These are phyloP conservation scores for Dryadomyces quercus-mongolicae DNA, from an alignment of 2,329 filamentous ascomycete species.

Conservation along the genomic window DNA sequence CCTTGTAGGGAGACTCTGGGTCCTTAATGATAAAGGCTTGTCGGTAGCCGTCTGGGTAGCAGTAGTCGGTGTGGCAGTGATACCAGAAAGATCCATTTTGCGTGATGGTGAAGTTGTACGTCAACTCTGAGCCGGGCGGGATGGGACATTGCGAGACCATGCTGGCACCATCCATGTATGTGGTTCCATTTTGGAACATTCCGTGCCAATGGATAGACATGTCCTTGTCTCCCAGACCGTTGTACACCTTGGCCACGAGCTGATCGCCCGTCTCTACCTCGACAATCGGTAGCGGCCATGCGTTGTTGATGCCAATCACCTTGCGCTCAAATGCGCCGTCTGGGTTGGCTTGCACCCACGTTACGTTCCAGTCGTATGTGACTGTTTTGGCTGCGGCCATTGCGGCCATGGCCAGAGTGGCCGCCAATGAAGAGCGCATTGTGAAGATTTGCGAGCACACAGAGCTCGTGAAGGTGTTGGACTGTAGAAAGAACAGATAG, in stretches of 20 bases:
- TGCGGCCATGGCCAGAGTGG: conserved; percentile 8
- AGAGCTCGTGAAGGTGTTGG: too few species aligned
- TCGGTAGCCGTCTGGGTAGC: conserved; percentile 52
- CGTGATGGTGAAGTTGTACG: conserved; percentile 54
- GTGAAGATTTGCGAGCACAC: too few species aligned
- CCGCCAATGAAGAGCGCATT: conserved; percentile 5
- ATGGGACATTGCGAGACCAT: conserved; percentile 57
- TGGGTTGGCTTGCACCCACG: conserved; percentile 61
- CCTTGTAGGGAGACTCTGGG: conserved; percentile 42
- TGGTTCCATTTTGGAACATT: conserved; percentile 54
- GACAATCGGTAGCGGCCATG: conserved; percentile 62
- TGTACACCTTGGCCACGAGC: conserved; percentile 45
- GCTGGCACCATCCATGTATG: conserved; percentile 57
- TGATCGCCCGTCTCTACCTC: conserved; percentile 50
- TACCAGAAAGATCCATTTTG: conserved; percentile 65
- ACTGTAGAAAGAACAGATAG: not conserved
- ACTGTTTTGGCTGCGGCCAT: conserved; percentile 27
- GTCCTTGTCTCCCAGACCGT: conserved; percentile 47
- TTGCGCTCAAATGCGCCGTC: conserved; percentile 53
- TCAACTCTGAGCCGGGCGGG: conserved; percentile 47
- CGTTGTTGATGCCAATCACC: conserved; percentile 65
- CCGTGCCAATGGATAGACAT: conserved; percentile 62
- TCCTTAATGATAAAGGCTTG: conserved; percentile 29
- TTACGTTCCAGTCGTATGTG: conserved; percentile 54
- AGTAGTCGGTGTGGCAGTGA: conserved; percentile 53